A percentile compares a stretch with the other conserved stretches of the same genome.
phyloP scores from a whole-genome alignment of 257 asterid species.

The Penstemon davidsonii region DNA sequence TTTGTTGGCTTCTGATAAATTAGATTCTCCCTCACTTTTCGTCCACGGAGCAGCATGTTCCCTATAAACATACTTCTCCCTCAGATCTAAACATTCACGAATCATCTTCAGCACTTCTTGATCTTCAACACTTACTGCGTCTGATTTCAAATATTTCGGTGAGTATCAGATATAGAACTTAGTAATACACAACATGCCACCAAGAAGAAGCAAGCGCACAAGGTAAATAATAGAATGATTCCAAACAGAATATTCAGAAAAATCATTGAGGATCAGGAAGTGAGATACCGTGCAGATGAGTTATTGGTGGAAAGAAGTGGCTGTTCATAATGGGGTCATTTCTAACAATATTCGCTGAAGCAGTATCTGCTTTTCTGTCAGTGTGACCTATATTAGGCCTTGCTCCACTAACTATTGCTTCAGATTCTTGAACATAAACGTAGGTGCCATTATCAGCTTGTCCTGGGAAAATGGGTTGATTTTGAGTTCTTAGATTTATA shows the following conservation, averaged over 20 bases:
- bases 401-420: conserved; percentile 39
- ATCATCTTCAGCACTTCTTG: conserved; percentile 80
- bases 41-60: conserved; percentile 76
- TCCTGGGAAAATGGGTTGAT: conserved; percentile 35
- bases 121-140: conserved; percentile 63
- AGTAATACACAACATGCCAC: conserved; percentile 18
- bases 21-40: conserved; percentile 39
- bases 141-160: conserved; percentile 46
- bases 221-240: conserved; percentile 27
- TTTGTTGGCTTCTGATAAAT: conserved; percentile 35
- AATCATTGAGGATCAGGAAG: conserved; percentile 32
- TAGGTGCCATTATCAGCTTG: conserved; percentile 48
- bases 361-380: conserved; percentile 43
- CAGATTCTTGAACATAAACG: conserved; percentile 49
- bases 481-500: conserved; percentile 37
- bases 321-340: conserved; percentile 42
- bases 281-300: conserved; percentile 60
- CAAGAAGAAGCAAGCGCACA: conserved; percentile 25
- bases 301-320: conserved; percentile 43
- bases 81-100: conserved; percentile 74
- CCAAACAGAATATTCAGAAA: conserved; percentile 23
- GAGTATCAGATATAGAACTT: conserved; percentile 36
- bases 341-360: conserved; percentile 35
- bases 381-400: conserved; percentile 36
- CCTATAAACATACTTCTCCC: conserved; percentile 81